Evolutionary conservation across 495 filamentous ascomycete genomes (phyloP), one percentile per base, ranked within the genome.

Genomic region (Paragyromitra xinjiangensis): DNA sequence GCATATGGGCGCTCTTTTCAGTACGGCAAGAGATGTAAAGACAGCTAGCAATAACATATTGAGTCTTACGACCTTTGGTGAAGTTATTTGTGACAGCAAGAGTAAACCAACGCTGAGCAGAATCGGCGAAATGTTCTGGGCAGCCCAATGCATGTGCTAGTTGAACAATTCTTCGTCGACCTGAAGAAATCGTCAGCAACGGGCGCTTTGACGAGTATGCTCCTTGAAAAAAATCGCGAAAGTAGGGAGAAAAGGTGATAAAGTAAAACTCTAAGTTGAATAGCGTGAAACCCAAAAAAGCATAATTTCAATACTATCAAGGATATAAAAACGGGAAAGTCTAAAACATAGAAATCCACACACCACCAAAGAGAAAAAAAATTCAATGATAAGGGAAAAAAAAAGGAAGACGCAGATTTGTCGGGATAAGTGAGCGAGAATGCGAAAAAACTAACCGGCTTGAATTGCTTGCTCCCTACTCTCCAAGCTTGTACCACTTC

Each of bases 1-100:
- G 87, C 92, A 99, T 93, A 74, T 90, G 85, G 84, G 90, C 88
- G 84, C 88, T 83, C 81, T 87, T 83, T 55, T 89, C 84, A 69
- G 87, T 86, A 51, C 95, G 90, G 84, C 93, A 97, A 29, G 92
- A 92, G 69, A 92, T 90, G 79, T 98, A 99, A 29, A 99, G 86
- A 83, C 92, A 93, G 48, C 94, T 91, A 11, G 94, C 94, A 44
- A 91, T 90, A 7, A 98, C 94, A 26, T 90, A 92, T 67, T 89
- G 89, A 45, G 91, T 92, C n/a, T 90, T 89, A 62, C 95, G 93
- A 80, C 95, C 95, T 83, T 94, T 91, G 40, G 93, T 91, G 84
- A 98, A 99, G 84, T 94, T 93, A 81, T 88, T 86, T 58, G 86
- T 87, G 22, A 91, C 87, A 0, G 92, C 92, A 22, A 97, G 88